Evolutionary conservation across 129 eudicot species (phyloP).

Genomic region (Silybum marianum): DNA sequence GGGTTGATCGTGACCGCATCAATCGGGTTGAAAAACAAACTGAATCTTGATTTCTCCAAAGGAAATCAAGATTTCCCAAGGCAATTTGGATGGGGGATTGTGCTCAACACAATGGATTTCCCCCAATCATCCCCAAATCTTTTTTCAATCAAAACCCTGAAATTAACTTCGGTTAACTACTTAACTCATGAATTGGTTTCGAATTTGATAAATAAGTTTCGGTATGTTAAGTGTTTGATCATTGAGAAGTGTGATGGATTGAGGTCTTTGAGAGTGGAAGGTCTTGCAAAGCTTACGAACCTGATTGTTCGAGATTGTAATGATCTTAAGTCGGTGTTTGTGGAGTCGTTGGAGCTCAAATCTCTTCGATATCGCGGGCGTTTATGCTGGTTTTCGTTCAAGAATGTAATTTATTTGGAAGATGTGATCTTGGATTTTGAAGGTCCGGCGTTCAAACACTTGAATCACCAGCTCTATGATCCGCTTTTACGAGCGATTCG

Average conservation of each 20-base stretch:
- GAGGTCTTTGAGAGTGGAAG: constrained; percentile 25
- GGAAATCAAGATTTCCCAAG: constrained; percentile 23
- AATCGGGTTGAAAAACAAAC: constrained; percentile 18
- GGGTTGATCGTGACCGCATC: constrained; percentile 15
- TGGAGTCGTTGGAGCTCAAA: neutral
- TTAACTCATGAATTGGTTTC: constrained; percentile 16
- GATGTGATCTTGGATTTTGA: neutral
- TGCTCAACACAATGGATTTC: constrained; percentile 23
- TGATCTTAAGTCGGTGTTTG: constrained; percentile 1
- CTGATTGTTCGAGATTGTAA: neutral
- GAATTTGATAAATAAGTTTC: constrained; percentile 29
- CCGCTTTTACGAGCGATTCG: neutral
- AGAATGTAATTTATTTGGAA: neutral
- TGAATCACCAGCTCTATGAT: neutral
- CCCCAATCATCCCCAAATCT: constrained; percentile 16
- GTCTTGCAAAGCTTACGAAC: neutral
- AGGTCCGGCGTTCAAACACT: neutral
- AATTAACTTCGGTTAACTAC: constrained; percentile 24
- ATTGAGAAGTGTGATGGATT: constrained; percentile 34
- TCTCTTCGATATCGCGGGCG: neutral
- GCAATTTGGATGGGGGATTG: constrained; percentile 31
- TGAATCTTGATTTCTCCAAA: constrained; percentile 33
- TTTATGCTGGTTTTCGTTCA: neutral
- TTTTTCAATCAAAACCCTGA: constrained; percentile 19
- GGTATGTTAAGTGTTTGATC: constrained; percentile 30